Percentiles rank a stretch among this genome's conserved stretches.
Conservation (phyloP, 2,329 filamentous ascomycete genomes). For the Colletotrichum sp. region DNA sequence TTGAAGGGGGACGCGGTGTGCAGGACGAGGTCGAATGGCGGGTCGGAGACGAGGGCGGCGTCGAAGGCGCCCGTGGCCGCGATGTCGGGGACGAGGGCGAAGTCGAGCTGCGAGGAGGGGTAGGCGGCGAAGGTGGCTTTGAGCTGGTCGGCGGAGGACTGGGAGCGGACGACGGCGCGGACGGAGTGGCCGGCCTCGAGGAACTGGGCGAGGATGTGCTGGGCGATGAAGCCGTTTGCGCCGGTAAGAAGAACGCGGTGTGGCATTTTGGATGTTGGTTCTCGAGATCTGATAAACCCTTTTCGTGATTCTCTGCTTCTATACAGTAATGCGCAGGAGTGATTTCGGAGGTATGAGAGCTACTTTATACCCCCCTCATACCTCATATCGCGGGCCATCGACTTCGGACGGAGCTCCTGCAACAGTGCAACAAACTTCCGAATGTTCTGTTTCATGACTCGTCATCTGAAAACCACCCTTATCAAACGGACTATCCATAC, state of each 20-base stretch:
- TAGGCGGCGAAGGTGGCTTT: background rate
- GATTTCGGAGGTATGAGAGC: background rate
- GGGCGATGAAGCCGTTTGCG: conserved; percentile 47
- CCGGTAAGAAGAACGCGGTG: conserved; percentile 35
- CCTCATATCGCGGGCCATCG: background rate
- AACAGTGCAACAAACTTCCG: background rate
- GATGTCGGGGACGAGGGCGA: conserved; percentile 39
- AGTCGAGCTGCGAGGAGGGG: conserved; percentile 21
- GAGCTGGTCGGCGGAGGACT: background rate
- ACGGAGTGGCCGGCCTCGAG: conserved; percentile 41
- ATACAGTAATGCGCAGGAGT: too few relatives aligned
- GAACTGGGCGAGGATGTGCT: conserved; percentile 41
- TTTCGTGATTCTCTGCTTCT: background rate
- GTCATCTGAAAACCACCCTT: background rate
- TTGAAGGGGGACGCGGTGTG: conserved; percentile 81
- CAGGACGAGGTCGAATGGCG: conserved; percentile 74
- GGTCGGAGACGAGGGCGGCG: conserved; percentile 33
- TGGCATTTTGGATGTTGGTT: background rate
- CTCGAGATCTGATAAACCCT: background rate
- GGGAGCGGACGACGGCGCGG: conserved; percentile 40
- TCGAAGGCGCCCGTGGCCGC: conserved; percentile 36
- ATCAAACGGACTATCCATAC: background rate
- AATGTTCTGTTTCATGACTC: background rate
- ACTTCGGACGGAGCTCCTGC: background rate
- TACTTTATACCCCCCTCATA: background rate